Conservation (phyloP, 768 basidiomycete genomes). For the Lentinula raphanica region DNA sequence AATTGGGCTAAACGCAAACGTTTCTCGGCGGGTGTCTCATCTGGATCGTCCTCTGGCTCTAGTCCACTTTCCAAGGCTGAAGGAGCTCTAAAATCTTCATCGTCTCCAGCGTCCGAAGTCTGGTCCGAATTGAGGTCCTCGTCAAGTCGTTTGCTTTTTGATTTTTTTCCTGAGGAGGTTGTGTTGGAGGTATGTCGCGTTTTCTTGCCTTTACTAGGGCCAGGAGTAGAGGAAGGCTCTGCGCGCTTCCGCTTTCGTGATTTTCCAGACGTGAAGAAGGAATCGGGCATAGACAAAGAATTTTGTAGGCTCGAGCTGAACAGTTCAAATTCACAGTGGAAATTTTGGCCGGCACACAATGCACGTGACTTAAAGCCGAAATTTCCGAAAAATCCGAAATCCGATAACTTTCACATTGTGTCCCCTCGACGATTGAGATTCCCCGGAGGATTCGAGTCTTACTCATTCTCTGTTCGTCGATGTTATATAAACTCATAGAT, state of each 20-base stretch:
- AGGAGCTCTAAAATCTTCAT: conserved; percentile 60
- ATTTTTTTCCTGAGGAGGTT: conserved; percentile 3
- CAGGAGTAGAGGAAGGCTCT: conserved; percentile 21
- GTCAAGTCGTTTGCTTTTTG: conserved; percentile 24
- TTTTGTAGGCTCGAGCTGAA: not conserved
- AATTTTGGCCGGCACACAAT: not conserved
- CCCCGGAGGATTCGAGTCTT: too few relatives aligned
- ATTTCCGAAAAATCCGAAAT: not conserved
- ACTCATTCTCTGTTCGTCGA: too few relatives aligned
- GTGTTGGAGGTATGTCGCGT: conserved; percentile 15
- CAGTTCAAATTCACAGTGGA: not conserved
- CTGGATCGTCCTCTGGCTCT: conserved; percentile 79
- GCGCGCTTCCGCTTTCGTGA: conserved; percentile 59
- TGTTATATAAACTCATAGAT: too few relatives aligned
- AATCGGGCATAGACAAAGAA: conserved; percentile 66
- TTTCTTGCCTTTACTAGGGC: conserved; percentile 26
- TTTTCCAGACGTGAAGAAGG: conserved; percentile 69
- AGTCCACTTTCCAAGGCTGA: conserved; percentile 27
- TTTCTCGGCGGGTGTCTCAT: conserved; percentile 93
- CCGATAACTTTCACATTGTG: not conserved
- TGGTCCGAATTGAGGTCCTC: conserved; percentile 67
- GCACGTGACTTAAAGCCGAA: too few relatives aligned
- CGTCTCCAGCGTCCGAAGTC: conserved; percentile 56
- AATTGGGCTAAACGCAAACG: conserved; percentile 84
- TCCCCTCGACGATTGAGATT: not conserved